A percentile compares a stretch with the other conserved stretches of the same genome.
Conservation (phyloP, 2,329 filamentous ascomycete species). For the Exophiala viscosa region DNA sequence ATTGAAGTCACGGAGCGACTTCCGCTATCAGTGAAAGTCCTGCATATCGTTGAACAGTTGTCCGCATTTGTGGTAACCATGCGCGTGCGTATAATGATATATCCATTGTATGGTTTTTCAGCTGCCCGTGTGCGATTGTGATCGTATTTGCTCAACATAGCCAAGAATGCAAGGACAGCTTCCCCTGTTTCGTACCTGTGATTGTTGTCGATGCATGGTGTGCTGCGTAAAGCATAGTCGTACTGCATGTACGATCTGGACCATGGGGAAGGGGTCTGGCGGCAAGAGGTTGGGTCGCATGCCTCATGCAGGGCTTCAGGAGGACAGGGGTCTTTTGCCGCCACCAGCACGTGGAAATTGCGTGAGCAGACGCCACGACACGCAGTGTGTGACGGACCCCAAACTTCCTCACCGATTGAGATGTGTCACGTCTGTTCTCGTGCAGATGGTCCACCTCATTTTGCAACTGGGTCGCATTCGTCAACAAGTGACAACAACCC, state of each 20-base stretch:
- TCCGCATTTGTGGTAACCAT: too few relatives aligned
- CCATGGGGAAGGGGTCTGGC: constrained; percentile 18
- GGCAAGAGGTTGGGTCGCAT: constrained; percentile 3
- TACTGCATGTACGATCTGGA: background rate
- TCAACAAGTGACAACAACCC: too few relatives aligned
- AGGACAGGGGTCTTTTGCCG: constrained; percentile 2
- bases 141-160: too few relatives aligned
- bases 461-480: too few relatives aligned
- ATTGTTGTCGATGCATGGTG: background rate
- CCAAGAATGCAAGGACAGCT: background rate
- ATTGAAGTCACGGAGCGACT: too few relatives aligned
- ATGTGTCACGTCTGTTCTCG: constrained; percentile 2
- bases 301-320: constrained; percentile 12
- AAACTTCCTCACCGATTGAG: constrained; percentile 4
- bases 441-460: too few relatives aligned
- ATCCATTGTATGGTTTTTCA: too few relatives aligned
- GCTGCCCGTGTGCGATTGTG: too few relatives aligned
- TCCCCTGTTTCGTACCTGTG: background rate
- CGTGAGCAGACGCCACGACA: constrained; percentile 21
- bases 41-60: too few relatives aligned
- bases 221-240: background rate
- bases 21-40: too few relatives aligned
- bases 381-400: constrained; percentile 5
- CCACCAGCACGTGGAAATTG: constrained; percentile 25
- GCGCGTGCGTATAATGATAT: too few relatives aligned